A percentile compares a stretch with the other conserved stretches of the same genome.
phyloP scores from a whole-genome alignment of 2,329 filamentous ascomycete genomes.

The Aspergillus tanneri region DNA sequence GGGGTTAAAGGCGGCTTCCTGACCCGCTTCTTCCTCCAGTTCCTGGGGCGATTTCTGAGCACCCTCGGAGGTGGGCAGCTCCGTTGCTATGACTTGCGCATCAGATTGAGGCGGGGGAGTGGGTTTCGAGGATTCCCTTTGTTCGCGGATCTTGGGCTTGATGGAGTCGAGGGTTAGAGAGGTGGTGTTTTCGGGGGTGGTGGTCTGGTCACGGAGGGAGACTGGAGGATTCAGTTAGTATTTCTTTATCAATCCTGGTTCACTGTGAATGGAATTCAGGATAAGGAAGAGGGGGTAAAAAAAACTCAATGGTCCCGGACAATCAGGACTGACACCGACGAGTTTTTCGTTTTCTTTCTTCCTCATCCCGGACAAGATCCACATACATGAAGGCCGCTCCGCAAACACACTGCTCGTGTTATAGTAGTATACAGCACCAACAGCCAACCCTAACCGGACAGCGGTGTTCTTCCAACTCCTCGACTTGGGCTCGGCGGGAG shows the following conservation, averaged over 20 bases:
- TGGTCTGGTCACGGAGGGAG: conserved; percentile 32
- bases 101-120: conserved; percentile 10
- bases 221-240: conserved; percentile 26
- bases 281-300: not conserved
- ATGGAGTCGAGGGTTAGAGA: conserved; percentile 67
- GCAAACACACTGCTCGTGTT: conserved; percentile 87
- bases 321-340: not conserved
- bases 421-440: conserved; percentile 84
- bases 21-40: conserved; percentile 76
- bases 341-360: not conserved
- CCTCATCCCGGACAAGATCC: not conserved
- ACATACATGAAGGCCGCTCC: conserved; percentile 73
- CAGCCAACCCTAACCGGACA: conserved; percentile 72
- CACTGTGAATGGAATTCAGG: not conserved
- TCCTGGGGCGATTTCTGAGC: conserved; percentile 48
- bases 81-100: conserved; percentile 13
- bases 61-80: conserved; percentile 16
- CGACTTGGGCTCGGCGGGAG: conserved; percentile 60
- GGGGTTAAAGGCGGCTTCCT: conserved; percentile 93
- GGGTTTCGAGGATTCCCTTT: conserved; percentile 25
- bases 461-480: conserved; percentile 78
- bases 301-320: not conserved
- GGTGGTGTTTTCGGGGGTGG: conserved; percentile 46
- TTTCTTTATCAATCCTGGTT: not conserved
- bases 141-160: conserved; percentile 53